phyloP scores from a whole-genome alignment of 768 basidiomycete species.

The Leucosporidium scottii region DNA sequence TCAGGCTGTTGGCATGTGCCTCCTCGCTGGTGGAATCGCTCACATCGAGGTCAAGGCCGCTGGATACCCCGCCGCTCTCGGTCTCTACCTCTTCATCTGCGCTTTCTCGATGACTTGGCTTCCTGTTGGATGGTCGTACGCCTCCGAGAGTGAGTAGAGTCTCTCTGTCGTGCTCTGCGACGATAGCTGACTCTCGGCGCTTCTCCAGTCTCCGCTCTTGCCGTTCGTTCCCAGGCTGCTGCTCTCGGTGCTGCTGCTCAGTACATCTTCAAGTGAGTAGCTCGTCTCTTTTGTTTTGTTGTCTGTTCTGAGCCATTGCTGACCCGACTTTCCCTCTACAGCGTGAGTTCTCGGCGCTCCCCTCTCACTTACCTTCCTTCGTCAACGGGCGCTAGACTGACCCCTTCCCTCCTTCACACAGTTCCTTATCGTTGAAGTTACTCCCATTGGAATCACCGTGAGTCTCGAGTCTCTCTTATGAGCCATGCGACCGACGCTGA shows the following conservation, averaged over 20 bases:
- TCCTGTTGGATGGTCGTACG: conserved; percentile 31
- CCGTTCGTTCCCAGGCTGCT: conserved; percentile 26
- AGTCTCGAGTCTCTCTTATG: no score
- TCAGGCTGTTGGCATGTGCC: conserved; percentile 16
- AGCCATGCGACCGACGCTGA: no score
- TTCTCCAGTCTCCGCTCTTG: conserved; percentile 13
- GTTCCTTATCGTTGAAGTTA: conserved; percentile 33
- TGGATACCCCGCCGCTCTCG: conserved; percentile 26
- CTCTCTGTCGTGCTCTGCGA: not conserved
- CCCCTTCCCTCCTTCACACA: conserved; percentile 7
- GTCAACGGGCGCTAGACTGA: no score
- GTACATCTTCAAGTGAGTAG: conserved; percentile 14
- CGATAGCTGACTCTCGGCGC: no score
- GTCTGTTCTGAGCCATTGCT: no score
- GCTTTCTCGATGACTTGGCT: conserved; percentile 22
- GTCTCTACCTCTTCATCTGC: conserved; percentile 27
- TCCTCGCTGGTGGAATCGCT: conserved; percentile 29
- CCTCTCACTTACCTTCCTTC: no score
- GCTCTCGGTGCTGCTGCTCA: conserved; percentile 26
- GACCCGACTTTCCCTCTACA: no score
- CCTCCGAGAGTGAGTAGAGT: conserved; percentile 13
- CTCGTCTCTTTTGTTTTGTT: no score
- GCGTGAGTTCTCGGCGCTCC: no score
- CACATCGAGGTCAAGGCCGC: conserved; percentile 13
- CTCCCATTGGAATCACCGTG: conserved; percentile 28